Evolutionary conservation across 2,329 filamentous ascomycete genomes (phyloP).

Genomic region (Neobulgaria alba): DNA sequence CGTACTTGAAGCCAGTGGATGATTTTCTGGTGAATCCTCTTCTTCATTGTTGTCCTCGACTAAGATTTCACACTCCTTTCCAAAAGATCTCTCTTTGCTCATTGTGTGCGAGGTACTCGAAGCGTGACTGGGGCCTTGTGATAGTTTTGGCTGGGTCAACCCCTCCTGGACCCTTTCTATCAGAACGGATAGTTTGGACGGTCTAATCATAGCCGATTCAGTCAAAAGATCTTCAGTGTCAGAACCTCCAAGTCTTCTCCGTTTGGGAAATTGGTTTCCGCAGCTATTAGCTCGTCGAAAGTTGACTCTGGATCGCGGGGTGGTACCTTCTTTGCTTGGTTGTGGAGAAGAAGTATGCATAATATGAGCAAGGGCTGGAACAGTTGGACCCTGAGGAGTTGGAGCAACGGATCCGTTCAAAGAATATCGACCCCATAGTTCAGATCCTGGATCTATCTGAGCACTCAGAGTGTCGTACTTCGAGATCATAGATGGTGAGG

Average conservation of each 20-base stretch:
- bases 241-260: constrained; percentile 40
- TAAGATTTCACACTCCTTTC: no score
- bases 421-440: constrained; percentile 71
- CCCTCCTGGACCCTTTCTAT: constrained; percentile 56
- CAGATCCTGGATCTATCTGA: constrained; percentile 62
- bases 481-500: constrained; percentile 43
- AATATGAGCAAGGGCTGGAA: constrained; percentile 55
- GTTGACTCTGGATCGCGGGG: constrained; percentile 36
- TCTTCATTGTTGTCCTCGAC: not conserved
- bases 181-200: constrained; percentile 50
- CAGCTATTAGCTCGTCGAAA: constrained; percentile 61
- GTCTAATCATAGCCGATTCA: constrained; percentile 36
- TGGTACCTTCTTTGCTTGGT: constrained; percentile 37
- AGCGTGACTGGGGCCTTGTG: constrained; percentile 15
- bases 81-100: not conserved
- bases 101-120: constrained; percentile 34
- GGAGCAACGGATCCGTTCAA: constrained; percentile 32
- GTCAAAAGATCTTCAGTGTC: constrained; percentile 34
- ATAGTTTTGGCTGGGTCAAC: constrained; percentile 29
- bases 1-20: not conserved
- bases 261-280: constrained; percentile 63
- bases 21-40: not conserved
- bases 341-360: constrained; percentile 65
- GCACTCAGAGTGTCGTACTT: constrained; percentile 30
- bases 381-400: constrained; percentile 22